Evolutionary conservation across 129 eudicot genomes (phyloP).

Genomic region (Escallonia herrerae): DNA sequence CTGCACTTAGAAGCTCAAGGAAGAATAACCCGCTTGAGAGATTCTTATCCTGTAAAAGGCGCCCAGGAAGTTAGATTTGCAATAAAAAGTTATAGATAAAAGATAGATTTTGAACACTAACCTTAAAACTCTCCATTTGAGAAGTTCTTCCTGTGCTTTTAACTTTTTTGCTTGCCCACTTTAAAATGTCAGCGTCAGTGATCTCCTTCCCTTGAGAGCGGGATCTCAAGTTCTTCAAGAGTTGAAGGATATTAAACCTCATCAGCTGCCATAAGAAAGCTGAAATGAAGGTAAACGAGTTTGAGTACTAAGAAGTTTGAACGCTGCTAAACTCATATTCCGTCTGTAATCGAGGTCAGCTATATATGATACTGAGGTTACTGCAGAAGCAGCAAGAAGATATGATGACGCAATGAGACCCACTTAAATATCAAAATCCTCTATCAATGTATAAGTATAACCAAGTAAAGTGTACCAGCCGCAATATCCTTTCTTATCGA

Average conservation of each 20-base stretch:
- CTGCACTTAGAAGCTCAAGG: slow-evolving; percentile 87
- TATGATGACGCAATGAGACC: neutral
- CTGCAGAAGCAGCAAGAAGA: neutral
- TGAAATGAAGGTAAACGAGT: slow-evolving; percentile 23
- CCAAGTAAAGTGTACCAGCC: too few species aligned
- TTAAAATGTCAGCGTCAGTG: slow-evolving; percentile 70
- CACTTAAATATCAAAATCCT: too few species aligned
- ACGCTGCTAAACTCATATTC: neutral
- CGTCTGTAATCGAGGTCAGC: neutral
- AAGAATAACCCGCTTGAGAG: slow-evolving; percentile 85
- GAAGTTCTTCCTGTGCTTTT: slow-evolving; percentile 63
- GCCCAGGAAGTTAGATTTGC: neutral
- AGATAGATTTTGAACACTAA: slow-evolving; percentile 5
- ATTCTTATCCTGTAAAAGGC: slow-evolving; percentile 60
- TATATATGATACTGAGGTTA: slow-evolving; percentile 1
- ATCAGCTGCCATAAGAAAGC: slow-evolving; percentile 97
- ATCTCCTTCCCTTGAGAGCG: slow-evolving; percentile 82
- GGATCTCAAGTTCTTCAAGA: slow-evolving; percentile 74
- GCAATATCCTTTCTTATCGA: too few species aligned
- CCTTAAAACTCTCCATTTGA: slow-evolving; percentile 90
- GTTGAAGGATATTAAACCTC: slow-evolving; percentile 93
- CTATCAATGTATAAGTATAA: too few species aligned
- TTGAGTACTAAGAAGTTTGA: slow-evolving; percentile 6
- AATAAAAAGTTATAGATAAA: neutral
- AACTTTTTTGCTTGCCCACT: slow-evolving; percentile 86